Conservation (phyloP, 805 yeast species). For the Starmerella davenportii region DNA sequence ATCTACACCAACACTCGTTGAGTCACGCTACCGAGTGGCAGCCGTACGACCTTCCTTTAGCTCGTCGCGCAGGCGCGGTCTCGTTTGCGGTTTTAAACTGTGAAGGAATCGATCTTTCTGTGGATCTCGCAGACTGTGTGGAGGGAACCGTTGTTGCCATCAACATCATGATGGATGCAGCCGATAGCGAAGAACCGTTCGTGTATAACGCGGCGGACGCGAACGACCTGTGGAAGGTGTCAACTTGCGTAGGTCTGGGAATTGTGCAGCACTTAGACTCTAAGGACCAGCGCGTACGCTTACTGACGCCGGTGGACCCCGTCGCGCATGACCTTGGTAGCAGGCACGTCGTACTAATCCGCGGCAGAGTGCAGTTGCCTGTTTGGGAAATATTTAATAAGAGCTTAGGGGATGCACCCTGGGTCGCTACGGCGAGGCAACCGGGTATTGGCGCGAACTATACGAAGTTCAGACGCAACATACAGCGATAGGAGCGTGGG, state of each 20-base stretch:
- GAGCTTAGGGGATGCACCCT: conserved; percentile 27
- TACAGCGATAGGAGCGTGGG: conserved; percentile 24
- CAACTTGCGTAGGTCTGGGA: conserved; percentile 33
- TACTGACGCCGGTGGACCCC: conserved; percentile 32
- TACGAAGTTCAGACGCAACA: conserved; percentile 41
- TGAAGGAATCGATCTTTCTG: conserved; percentile 15
- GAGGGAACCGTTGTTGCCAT: conserved; percentile 24
- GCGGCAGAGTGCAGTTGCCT: conserved; percentile 34
- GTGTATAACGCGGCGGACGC: conserved; percentile 2
- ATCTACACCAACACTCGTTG: conserved; percentile 16
- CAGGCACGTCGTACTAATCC: conserved; percentile 3
- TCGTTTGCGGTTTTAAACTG: conserved; percentile 14
- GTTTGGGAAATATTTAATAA: conserved; percentile 31
- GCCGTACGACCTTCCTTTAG: conserved; percentile 20
- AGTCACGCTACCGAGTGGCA: conserved; percentile 22
- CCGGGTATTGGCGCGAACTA: conserved; percentile 32
- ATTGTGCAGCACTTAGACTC: conserved; percentile 49
- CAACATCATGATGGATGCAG: not conserved
- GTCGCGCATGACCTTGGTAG: conserved; percentile 4
- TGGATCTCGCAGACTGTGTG: conserved; percentile 17
- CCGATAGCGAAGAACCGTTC: not conserved
- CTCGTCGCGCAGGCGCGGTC: conserved; percentile 12
- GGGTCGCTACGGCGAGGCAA: conserved; percentile 21
- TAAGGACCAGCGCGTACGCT: conserved; percentile 27
- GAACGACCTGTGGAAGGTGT: conserved; percentile 5